Evolutionary conservation across 306 rosid genomes (phyloP), one percentile per base, ranked within the genome.

Genomic region (Malus orientalis): DNA sequence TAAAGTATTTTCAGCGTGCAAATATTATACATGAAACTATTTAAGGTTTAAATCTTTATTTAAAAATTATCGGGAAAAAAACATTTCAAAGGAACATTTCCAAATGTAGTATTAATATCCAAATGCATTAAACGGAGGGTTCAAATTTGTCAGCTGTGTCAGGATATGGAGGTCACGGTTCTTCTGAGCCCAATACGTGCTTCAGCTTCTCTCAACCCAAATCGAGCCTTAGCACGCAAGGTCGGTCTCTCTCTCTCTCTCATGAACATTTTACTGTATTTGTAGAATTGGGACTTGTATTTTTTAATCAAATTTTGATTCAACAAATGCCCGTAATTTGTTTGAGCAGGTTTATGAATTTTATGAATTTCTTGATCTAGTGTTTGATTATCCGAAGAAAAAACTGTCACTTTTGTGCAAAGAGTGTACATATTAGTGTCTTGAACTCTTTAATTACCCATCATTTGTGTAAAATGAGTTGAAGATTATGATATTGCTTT

Each of bases 161-260:
- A 0, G 38, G 60, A 73, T 40, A 73, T 73, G 76, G 76, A 38
- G 68, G 67, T 40, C 19, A 40, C 30, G 9, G 25, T 73, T 42
- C 69, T 74, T 60, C 77, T 18, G 44, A 44, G 59, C 69, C 62
- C 58, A 60, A 2, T 55, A 1, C 44, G 57, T 22, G 66, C 22
- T 36, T 57, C 76, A 32, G 22, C 23, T 29, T 73, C 67, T 58
- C 54, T 58, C 38, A 38, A 73, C 3, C 29, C 77, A 30, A 78
- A 27, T 55, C 77, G 77, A 59, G 53, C 68, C 67, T 69, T 82
- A 22, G 81, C 69, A 9, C 74, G 71, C 45, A 87, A 84, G 87
- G 90, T 78, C 66, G 27, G 22, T 36, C 19, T 55, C 22, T 27
- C 29, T 27, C 27, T 25, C 33, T 44, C 2, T 74, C 54, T 40